Conservation (phyloP, 73 alveolate species). For the Paramecium octaurelia region DNA sequence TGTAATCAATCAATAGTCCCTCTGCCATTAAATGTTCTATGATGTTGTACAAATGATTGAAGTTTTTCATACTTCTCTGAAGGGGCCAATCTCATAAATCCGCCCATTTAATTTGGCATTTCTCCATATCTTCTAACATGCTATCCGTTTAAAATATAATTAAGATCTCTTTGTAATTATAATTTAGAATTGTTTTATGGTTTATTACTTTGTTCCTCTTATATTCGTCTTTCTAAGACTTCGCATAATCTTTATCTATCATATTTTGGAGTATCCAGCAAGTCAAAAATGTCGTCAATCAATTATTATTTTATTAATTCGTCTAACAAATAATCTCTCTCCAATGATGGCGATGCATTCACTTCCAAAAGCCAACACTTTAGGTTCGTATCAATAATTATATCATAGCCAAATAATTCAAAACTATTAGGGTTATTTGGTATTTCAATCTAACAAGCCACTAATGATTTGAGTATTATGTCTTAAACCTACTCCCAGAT, state of each 20-base stretch:
- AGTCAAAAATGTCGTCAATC: conserved; percentile 88
- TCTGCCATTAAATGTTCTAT: conserved; percentile 13
- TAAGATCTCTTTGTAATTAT: conserved; percentile 83
- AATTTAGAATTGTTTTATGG: conserved; percentile 72
- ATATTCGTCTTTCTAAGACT: conserved; percentile 86
- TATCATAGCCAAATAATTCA: conserved; percentile 97
- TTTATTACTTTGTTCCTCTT: conserved; percentile 74
- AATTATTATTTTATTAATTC: conserved; percentile 87
- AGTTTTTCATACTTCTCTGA: conserved; percentile 21
- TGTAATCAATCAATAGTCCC: conserved; percentile 35
- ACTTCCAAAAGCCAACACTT: conserved; percentile 95
- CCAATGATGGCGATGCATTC: conserved; percentile 92
- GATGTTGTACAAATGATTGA: background rate
- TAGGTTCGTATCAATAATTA: conserved; percentile 82
- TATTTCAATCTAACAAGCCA: conserved; percentile 57
- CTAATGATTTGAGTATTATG: conserved; percentile 6
- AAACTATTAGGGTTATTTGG: conserved; percentile 94
- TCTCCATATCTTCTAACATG: conserved; percentile 87
- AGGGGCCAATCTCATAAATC: conserved; percentile 18
- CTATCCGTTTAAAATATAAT: conserved; percentile 87
- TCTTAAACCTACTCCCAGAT: conserved; percentile 57
- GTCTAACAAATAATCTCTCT: conserved; percentile 87
- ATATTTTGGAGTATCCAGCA: conserved; percentile 87
- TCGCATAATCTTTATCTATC: conserved; percentile 84
- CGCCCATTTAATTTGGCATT: conserved; percentile 67